Evolutionary conservation across 208 protist genomes (phyloP).

Genomic region (Trichomonas tenax): DNA sequence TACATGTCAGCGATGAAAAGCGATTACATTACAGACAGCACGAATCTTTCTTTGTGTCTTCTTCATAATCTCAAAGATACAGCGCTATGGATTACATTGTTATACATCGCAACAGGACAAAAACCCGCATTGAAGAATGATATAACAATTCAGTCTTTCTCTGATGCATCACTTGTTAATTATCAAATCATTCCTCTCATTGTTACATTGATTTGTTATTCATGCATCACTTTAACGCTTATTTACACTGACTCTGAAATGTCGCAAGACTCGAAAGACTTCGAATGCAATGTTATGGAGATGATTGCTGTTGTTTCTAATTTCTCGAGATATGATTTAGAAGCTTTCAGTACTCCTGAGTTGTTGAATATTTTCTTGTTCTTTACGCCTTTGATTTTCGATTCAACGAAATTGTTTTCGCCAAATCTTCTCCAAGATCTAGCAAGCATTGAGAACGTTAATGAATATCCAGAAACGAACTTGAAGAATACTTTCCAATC

Average conservation of each 20-base stretch:
- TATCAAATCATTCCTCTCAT: neutral
- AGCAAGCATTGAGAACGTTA: neutral
- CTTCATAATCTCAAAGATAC: neutral
- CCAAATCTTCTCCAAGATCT: neutral
- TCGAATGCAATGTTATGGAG: neutral
- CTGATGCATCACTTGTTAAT: neutral
- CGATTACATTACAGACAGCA: neutral
- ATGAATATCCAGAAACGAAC: neutral
- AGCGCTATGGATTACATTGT: neutral
- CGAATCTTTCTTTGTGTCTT: neutral
- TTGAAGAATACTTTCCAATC: neutral
- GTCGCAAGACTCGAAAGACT: neutral
- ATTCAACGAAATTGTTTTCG: neutral
- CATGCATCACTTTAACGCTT: neutral
- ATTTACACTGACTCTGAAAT: neutral
- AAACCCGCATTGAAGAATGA: neutral
- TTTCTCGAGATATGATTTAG: neutral
- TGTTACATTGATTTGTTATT: neutral
- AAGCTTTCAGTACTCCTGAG: neutral
- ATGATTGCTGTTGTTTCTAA: neutral
- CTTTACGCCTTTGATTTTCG: neutral
- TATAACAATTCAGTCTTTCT: neutral
- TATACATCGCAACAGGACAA: neutral
- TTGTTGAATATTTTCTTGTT: neutral
- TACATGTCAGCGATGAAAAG: neutral